Evolutionary conservation across 2,329 filamentous ascomycete genomes (phyloP), one percentile per base, ranked within the genome.

Genomic region (Fusarium sp.): DNA sequence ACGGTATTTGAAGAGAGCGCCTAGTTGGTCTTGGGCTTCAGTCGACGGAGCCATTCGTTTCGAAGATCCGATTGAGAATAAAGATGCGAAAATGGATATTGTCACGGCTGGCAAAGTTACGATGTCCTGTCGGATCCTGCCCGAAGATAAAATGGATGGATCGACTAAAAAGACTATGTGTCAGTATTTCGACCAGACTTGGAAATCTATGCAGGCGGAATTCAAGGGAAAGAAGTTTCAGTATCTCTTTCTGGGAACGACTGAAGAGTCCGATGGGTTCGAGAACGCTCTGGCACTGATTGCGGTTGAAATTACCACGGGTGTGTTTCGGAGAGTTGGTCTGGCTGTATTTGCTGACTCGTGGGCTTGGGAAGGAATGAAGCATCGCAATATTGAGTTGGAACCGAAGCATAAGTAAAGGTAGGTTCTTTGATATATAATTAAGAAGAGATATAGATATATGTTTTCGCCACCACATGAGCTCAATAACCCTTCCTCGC

Each of bases 231-330:
- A 8, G 0, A 11, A 12, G 0, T n/a, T 18, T 1, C 7, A 51
- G 0, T 65, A 65, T 12, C 37, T 65, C 5, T 16, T 65, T 1
- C 4, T 65, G 1, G 61, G 61, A 0, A 58, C 20, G 0, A 2
- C 13, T 0, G 4, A 1, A 0, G n/a, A 22, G 0, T 10, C 2
- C 2, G 11, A 57, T 0, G 6, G 2, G 0, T n/a, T 22, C 3
- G 18, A 46, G 11, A 10, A 6, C 0, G 51, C 59, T 0, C 0
- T 65, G 2, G 59, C 37, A 1, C 2, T 65, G 2, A 34, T 65
- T 5, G 4, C 32, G 1, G 8, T 57, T 0, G 42, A n/a, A 18
- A 22, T 7, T 4, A 2, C 1, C 0, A 3, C 0, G 0, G 14
- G 51, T 0, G 8, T 32, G 2, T 65, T 58, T 1, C 32, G 37